Evolutionary conservation across 176 grass and related monocot genomes (phyloP), one percentile per base, ranked within the genome.

Genomic region (Tillandsia leiboldiana): DNA sequence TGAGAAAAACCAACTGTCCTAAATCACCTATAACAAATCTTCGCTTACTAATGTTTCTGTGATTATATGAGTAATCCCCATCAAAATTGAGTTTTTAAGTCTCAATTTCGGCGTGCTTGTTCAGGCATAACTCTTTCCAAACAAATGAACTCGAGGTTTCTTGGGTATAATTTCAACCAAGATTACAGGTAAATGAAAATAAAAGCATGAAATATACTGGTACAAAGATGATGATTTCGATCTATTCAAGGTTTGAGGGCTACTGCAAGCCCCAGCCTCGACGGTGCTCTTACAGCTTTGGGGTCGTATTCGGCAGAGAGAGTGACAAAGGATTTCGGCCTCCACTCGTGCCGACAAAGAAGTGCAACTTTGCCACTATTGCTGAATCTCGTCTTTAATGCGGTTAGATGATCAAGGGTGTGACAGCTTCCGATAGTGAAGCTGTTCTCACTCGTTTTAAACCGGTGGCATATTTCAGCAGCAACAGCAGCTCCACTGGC

Each of bases 321-420:
- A 11, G 85, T 86, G 20, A 96, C 24, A 49, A 79, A 80, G 3
- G 91, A 96, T 79, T 96, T 91, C 23, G 80, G 77, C 67, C 85
- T 81, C 91, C 91, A 96, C 79, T 96, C 79, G 59, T 91, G 87
- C 74, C 81, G 91, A 67, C 87, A 96, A 27, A 96, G 82, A 54
- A 88, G 51, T 3, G 84, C 87, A 1, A 82, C 76, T 57, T 82
- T 91, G 61, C 87, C 91, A 0, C 66, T 77, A 67, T 88, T 78
- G 80, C 79, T 85, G 42, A 96, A 80, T 63, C 85, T 71, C 3
- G 87, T 88, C 75, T 96, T 96, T 9, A 96, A 26, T 15, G 76
- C 77, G 1, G 91, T 96, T 11, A 79, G 86, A 10, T 77, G 71
- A 74, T 91, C 80, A 12, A 91, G 58, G 12, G 61, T 13, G 59